Evolutionary conservation across 306 rosid genomes (phyloP).

Genomic region (Lotus japonicus): DNA sequence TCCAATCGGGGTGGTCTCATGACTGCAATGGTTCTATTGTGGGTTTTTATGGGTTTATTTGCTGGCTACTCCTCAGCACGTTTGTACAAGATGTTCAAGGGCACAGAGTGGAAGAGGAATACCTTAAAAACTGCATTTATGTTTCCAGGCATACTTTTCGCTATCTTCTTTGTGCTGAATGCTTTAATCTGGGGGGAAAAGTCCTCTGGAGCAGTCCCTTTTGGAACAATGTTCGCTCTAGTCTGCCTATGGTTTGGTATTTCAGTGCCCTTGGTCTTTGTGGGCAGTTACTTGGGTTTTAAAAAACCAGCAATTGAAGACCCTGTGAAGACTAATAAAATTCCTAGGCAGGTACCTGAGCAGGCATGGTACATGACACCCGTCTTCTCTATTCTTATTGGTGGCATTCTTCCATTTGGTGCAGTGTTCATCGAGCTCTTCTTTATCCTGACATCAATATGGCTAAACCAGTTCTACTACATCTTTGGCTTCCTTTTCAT

Average conservation of each 20-base stretch:
- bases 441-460: slow-evolving; percentile 95
- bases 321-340: slow-evolving; percentile 97
- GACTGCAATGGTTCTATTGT: slow-evolving; percentile 98
- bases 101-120: slow-evolving; percentile 96
- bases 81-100: slow-evolving; percentile 96
- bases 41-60: slow-evolving; percentile 99
- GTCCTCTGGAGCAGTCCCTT: slow-evolving; percentile 97
- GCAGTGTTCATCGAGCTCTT: slow-evolving; percentile 97
- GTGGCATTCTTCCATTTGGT: slow-evolving; percentile 98
- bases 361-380: slow-evolving; percentile 99
- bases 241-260: slow-evolving; percentile 96
- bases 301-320: slow-evolving; percentile 91
- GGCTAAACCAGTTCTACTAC: slow-evolving; percentile 99
- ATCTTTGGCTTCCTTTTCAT: slow-evolving; percentile 96
- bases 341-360: slow-evolving; percentile 94
- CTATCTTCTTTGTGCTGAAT: slow-evolving; percentile 83
- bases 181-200: slow-evolving; percentile 95
- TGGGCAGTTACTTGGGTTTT: slow-evolving; percentile 94
- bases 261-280: slow-evolving; percentile 95
- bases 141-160: slow-evolving; percentile 96
- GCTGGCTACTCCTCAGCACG: slow-evolving; percentile 98
- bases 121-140: slow-evolving; percentile 94
- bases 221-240: slow-evolving; percentile 97
- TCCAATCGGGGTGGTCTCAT: slow-evolving; percentile 98
- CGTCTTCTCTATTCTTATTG: slow-evolving; percentile 86